Evolutionary conservation across 805 yeast genomes (phyloP), one percentile per base, ranked within the genome.

Genomic region (Wickerhamiella sergipiensis): DNA sequence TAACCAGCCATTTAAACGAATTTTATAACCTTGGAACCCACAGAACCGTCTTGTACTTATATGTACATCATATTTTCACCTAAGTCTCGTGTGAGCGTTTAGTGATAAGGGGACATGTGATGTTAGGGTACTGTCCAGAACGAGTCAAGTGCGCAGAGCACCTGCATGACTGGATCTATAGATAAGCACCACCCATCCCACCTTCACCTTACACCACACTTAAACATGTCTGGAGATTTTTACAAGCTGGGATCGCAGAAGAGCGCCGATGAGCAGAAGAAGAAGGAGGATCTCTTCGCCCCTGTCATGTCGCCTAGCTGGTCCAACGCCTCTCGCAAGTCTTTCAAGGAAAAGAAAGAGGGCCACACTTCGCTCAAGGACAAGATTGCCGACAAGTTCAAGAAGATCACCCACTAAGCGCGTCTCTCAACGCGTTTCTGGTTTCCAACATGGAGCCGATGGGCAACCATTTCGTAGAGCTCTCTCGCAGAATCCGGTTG

Each of bases 271-370:
- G 31, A 45, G 24, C 47, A 26, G 23, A 26, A 55, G 55, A 42
- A 52, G 26, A 47, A 53, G 50, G 62, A 57, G 46, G 60, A 54
- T 8, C 42, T 55, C 24, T 54, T 60, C 46, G 57, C 62, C 1
- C 62, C 62, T 4, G 62, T 50, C 9, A 60, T 60, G 63, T 60
- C 63, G 24, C 63, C 63, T 22, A 51, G 59, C 43, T 60, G 63
- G 63, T 60, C 63, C 12, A 44, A 45, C 22, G 47, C 50, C 48
- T 53, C 46, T 6, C 48, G 57, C 18, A 45, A 49, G 46, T 43
- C 45, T 29, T 24, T 31, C n/a, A 36, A 47, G 36, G 45, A 51
- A 44, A 24, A 50, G 43, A 13, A 47, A 18, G 51, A 50, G 17
- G 22, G 22, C 12, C 2, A 31, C 24, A n/a, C n/a, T 24, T 47